phyloP scores from a whole-genome alignment of 1,284 basidiomycete genomes.

The Pyrrhoderma lamaoense region DNA sequence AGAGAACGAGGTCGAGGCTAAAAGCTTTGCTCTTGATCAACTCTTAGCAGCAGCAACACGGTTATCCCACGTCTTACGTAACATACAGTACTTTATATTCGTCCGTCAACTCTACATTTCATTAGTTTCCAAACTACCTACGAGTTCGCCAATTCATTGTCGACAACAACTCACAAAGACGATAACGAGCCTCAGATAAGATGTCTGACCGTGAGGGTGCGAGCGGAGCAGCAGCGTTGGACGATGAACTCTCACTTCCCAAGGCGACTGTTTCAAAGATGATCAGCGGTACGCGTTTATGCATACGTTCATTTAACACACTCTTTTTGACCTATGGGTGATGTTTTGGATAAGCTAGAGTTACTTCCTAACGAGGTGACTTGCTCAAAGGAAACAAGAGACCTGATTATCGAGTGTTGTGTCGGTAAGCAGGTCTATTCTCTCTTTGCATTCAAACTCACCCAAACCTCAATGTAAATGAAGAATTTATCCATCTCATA shows the following conservation, averaged over 20 bases:
- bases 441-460: slow-evolving; percentile 2
- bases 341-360: slow-evolving; percentile 37
- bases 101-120: not conserved
- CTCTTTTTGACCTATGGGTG: slow-evolving; percentile 7
- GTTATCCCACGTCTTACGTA: too few species aligned
- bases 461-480: not conserved
- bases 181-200: slow-evolving; percentile 14
- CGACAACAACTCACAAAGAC: not conserved
- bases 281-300: slow-evolving; percentile 67
- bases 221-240: slow-evolving; percentile 51
- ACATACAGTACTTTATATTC: too few species aligned
- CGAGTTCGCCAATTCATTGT: not conserved
- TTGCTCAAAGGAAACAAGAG: slow-evolving; percentile 93
- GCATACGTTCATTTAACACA: slow-evolving; percentile 2
- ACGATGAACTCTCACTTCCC: slow-evolving; percentile 92
- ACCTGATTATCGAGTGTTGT: slow-evolving; percentile 96
- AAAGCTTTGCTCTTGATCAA: too few species aligned
- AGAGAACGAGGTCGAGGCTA: not conserved
- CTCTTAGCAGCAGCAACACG: too few species aligned
- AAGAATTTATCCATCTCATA: slow-evolving; percentile 97
- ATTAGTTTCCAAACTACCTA: not conserved
- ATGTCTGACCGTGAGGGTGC: slow-evolving; percentile 87
- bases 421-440: slow-evolving; percentile 54
- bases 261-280: slow-evolving; percentile 98
- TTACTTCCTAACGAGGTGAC: slow-evolving; percentile 84